Base-by-base conservation (phyloP, 805 yeast genomes). In the Myxozyma kluyveri region DNA sequence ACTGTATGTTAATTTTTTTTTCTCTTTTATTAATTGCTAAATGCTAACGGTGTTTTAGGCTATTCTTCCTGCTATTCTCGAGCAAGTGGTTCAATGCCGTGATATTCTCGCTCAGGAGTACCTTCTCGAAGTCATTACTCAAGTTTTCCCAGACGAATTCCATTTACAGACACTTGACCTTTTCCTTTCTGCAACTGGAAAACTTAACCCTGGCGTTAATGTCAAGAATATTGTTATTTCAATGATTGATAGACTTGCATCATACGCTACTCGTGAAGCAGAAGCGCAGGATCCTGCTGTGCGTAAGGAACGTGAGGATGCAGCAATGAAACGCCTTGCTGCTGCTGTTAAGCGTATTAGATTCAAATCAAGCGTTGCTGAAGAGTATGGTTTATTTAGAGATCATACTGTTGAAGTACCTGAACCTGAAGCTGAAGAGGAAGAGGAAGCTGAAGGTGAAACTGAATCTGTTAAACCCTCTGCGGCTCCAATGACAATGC, bases 31-130 rank as follows among this genome's bases (percentile, higher is more conserved):
- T 23, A 7, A 10, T 18, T 18, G 23, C 23, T n/a, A 45, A n/a
- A 10, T 38, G 27, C 42, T 32, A 41, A 40, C 41, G n/a, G n/a
- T 14, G 26, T 32, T 22, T 4, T 29, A 70, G 14, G 73, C 77
- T 26, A 81, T 91, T 19, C 74, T 93, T 54, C 97, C 97, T 1
- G 77, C 81, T 0, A 75, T 91, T 12, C 75, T 91, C 32, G 96
- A 90, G 62, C 99, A 93, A 68, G 84, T 91, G 33, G 81, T 90
- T 10, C 96, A 90, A 66, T 93, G 98, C 66, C 79, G 86, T 54
- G 99, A 93, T 66, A 83, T 82, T 26, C 76, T 93, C 54, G 97
- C 98, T 3, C 99, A 93, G 70, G 90, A 85, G 64, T 93, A 93
- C 65, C 71, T 93, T 51, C 74, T 90, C 45, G 99, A 93, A 65